These are phyloP conservation scores for Arachis stenosperma DNA, from an alignment of 306 rosid genomes.

Conservation along the genomic window DNA sequence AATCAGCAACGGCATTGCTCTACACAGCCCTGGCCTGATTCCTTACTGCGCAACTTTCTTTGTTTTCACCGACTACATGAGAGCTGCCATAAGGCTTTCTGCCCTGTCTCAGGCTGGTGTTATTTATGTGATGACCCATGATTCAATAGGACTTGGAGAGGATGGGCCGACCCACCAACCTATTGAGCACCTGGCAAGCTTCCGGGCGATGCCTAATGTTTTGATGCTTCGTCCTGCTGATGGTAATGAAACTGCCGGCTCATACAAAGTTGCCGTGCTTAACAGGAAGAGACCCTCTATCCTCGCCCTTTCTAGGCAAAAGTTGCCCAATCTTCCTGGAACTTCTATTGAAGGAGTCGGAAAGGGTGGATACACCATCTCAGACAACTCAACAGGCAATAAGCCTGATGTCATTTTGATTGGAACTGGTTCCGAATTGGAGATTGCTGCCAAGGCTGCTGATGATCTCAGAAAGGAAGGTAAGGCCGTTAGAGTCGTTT, in stretches of 20 bases:
- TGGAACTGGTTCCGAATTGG: conserved; percentile 96
- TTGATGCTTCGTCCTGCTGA: conserved; percentile 99
- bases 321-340: conserved; percentile 79
- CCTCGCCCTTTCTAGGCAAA: conserved; percentile 95
- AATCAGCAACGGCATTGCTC: conserved; percentile 90
- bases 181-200: conserved; percentile 93
- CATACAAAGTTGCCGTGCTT: conserved; percentile 80
- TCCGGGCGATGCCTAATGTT: conserved; percentile 97
- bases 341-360: conserved; percentile 88
- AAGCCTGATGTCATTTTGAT: conserved; percentile 95
- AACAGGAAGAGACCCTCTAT: conserved; percentile 93
- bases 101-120: conserved; percentile 79
- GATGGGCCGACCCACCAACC: conserved; percentile 99
- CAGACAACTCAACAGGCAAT: conserved; percentile 87
- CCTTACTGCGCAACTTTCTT: conserved; percentile 99
- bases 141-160: conserved; percentile 98
- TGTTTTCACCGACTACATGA: conserved; percentile 98
- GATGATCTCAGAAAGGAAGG: conserved; percentile 94
- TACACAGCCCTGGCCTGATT: conserved; percentile 90
- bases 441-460: conserved; percentile 86
- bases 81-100: conserved; percentile 93
- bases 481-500: conserved; percentile 88
- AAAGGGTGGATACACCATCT: conserved; percentile 88
- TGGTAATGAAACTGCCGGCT: conserved; percentile 97
- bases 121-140: conserved; percentile 95